Evolutionary conservation across 768 basidiomycete species (phyloP), one percentile per base, ranked within the genome.

Genomic region (Kwoniella dejecticola): DNA sequence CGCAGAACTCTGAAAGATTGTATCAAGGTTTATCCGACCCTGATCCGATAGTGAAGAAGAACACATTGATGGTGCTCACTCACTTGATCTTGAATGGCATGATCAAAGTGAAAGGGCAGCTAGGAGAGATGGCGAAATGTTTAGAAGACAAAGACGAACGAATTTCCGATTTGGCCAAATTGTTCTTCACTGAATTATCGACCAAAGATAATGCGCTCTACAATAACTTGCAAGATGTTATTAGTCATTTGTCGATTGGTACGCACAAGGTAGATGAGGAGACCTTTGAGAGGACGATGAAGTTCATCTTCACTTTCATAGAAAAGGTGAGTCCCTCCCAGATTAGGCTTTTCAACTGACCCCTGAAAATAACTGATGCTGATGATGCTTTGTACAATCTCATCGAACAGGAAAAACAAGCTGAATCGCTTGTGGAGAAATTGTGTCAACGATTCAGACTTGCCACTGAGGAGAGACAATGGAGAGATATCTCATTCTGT

Each of bases 51-150:
- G 95, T 99, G 66, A 99, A 98, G 86, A 98, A 98, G 84, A 98
- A 98, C 80, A 96, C 95, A 33, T 84, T 99, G 45, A 98, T 98
- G 95, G 96, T 98, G 29, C 83, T 98, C 57, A 95, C 93, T 11
- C 92, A 97, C 77, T 81, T 99, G 62, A 98, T 98, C 74, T 81
- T 99, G 63, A 97, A 97, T 71, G 95, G 95, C 2, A 97, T 98
- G 96, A 90, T 99, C 84, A 99, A 98, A 80, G 94, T 98, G 69
- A 98, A 99, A 80, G 96, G 96, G 1, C 95, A 99, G 76, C 83
- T 99, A 6, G 96, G 96, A 17, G 96, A 99, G 83, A 98, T 99
- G 95, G 96, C 95, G n/a, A 98, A 99, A 79, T 98, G 96, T 76
- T 80, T 98, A 6, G 93, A 97, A 80, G 95, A 98, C 78, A 83